Base-by-base conservation (phyloP, 352 stramenopile species). In the Aphanomyces astaci region DNA sequence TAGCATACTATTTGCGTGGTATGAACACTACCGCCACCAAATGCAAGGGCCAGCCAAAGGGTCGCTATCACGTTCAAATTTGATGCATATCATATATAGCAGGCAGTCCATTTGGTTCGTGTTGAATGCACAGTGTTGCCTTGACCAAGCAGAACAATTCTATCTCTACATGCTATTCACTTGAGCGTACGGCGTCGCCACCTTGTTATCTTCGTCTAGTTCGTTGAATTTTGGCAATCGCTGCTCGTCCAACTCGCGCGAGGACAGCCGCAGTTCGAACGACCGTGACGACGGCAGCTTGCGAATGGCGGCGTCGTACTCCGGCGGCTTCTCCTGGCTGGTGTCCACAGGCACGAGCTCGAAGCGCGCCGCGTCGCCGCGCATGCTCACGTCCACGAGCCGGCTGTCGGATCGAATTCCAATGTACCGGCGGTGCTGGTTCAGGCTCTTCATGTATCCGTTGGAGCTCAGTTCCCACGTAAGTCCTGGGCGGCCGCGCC, bases 391-490 rank as follows among this genome's bases (percentile, higher is more conserved):
- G 53, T 95, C 86, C 27, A 93, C 64, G 25, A 95, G 67, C 32
- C 92, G 70, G 28, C 76, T 74, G 63, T 95, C 84, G 31, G 90
- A 75, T 2, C 85, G 82, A 45, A 82, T 76, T 30, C 84, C 86
- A 24, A 95, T 81, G 68, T 93, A 95, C 43, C 86, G 79, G 46
- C 86, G 82, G 62, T 95, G 86, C 73, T 95, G 86, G 75, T 92
- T 94, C 86, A 94, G 92, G 73, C 86, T 94, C 69, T 90, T 85
- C 32, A 94, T 75, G 64, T 91, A 81, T 19, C 86, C 86, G 1
- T 88, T 75, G 2, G 84, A 86, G 28, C 84, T 92, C 59, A 92
- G 90, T 57, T 92, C 86, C 84, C 84, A 94, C 51, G 86, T 81
- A 9, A 92, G 72, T 0, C 86, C 86, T 0, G 82, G 79, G 52